Base-by-base conservation (phyloP, 164 flowering plant genomes). In the Nymphaea colorata region DNA sequence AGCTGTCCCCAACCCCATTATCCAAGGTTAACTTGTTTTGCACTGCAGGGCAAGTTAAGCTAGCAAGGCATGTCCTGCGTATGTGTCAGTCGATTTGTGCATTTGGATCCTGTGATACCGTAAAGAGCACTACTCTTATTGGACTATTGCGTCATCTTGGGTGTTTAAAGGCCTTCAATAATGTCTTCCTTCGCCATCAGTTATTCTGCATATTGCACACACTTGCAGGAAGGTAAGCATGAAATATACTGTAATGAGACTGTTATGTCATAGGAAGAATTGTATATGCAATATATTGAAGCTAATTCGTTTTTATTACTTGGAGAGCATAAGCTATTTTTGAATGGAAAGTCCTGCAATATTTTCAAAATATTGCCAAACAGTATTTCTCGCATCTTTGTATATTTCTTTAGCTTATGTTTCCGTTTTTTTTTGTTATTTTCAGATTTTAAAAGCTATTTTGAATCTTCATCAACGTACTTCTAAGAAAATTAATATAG, bases 151-250 rank as follows among this genome's bases (percentile, higher is more conserved):
- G 80, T 68, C 68, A 87, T 55, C 90, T 94, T 68, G 95, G 86
- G 72, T 82, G 97, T 67, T 88, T 81, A 16, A 75, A 77, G 67
- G 87, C 90, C 45, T 94, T 84, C 77, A 87, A 87, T 73, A 94
- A 91, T 82, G 82, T 87, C 66, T 79, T 71, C 70, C 92, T 94
- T 75, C 95, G 99, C 55, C 96, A 91, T 76, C 74, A 91, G 74
- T 69, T 94, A 66, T 94, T 91, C 78, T 88, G 96, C 85, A 85
- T 88, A 69, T 77, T 94, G 67, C 97, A 89, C 80, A 79, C 86
- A 57, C 88, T 90, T 71, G 87, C 88, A 15, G 84, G 86, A 73
- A 88, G 93, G 96, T 86, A 66, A 71, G 73, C 6, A 17, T 8
- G 16, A 43, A 42, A 62, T 25, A 47, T 67, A 15, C 69, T 67